Evolutionary conservation across 2,329 filamentous ascomycete genomes (phyloP).

Genomic region (Fusarium sp.): DNA sequence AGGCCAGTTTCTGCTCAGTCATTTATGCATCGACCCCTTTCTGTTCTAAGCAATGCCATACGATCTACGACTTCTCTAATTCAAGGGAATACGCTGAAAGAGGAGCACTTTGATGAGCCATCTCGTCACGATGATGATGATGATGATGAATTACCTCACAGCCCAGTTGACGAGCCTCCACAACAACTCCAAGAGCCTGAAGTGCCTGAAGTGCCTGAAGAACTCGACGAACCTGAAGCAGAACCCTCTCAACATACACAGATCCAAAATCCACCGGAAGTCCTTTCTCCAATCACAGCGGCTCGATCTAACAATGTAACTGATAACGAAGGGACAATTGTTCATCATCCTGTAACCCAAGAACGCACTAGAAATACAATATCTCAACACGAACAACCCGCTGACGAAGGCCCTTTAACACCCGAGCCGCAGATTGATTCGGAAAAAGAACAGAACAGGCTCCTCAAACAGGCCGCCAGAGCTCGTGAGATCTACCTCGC

Average conservation of each 20-base stretch:
- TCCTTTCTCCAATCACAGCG: not conserved
- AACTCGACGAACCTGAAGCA: constrained; percentile 1
- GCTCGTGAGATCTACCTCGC: constrained; percentile 72
- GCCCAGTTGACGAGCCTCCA: not conserved
- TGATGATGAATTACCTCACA: not conserved
- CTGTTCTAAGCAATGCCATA: constrained; percentile 9
- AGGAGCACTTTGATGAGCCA: not conserved
- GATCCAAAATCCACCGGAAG: not conserved
- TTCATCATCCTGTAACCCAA: not conserved
- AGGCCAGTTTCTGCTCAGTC: constrained; percentile 11
- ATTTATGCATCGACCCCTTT: constrained; percentile 15
- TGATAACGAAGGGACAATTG: constrained; percentile 10
- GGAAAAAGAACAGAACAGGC: constrained; percentile 29
- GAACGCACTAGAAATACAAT: not conserved
- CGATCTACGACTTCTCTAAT: constrained; percentile 13
- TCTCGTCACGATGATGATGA: not conserved
- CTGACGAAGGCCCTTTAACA: constrained; percentile 13
- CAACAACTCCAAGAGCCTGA: not conserved
- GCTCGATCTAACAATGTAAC: not conserved
- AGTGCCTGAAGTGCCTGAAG: not conserved
- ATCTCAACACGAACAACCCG: not conserved
- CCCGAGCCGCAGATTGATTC: constrained; percentile 3
- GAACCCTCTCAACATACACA: not conserved
- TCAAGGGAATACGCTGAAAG: not conserved
- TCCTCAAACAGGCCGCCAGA: constrained; percentile 63